These are phyloP conservation scores for Corylus americana DNA, from an alignment of 306 rosid species.

Conservation along the genomic window DNA sequence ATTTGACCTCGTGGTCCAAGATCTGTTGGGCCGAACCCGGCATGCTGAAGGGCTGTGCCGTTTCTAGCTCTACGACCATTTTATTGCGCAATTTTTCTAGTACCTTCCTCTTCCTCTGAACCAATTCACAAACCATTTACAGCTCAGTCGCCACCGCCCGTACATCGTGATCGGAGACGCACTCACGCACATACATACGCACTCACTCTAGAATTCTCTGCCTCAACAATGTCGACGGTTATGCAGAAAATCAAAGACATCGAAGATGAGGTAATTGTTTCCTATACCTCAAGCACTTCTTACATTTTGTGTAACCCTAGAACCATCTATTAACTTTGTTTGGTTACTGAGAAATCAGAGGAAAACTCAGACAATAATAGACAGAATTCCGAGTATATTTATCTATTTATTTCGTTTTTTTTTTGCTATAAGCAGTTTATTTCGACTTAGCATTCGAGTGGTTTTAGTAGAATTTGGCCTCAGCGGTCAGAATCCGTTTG, in stretches of 20 bases:
- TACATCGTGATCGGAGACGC: not conserved
- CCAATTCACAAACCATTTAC: not conserved
- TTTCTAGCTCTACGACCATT: not conserved
- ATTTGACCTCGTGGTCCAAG: not conserved
- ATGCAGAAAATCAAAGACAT: constrained; percentile 99
- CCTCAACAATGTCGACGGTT: constrained; percentile 79
- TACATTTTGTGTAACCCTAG: not conserved
- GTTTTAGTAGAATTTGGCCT: not conserved
- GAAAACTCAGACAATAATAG: not conserved
- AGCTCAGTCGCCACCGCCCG: not conserved
- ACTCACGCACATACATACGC: not conserved
- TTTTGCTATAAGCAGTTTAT: not conserved
- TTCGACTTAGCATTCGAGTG: not conserved
- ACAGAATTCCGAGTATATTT: not conserved
- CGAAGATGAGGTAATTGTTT: constrained; percentile 84
- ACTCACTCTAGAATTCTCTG: constrained; percentile 15
- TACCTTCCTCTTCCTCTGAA: not conserved
- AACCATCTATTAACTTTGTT: not conserved
- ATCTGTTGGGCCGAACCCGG: not conserved
- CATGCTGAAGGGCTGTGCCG: too few species aligned
- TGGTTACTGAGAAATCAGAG: not conserved
- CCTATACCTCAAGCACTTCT: not conserved
- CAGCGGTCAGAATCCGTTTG: constrained; percentile 16
- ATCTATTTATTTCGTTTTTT: not conserved
- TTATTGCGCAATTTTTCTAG: not conserved